Percentiles rank a stretch among this genome's conserved stretches.
Evolutionary conservation across 345 rosid genomes (phyloP).

Genomic region (Citrus sp.): DNA sequence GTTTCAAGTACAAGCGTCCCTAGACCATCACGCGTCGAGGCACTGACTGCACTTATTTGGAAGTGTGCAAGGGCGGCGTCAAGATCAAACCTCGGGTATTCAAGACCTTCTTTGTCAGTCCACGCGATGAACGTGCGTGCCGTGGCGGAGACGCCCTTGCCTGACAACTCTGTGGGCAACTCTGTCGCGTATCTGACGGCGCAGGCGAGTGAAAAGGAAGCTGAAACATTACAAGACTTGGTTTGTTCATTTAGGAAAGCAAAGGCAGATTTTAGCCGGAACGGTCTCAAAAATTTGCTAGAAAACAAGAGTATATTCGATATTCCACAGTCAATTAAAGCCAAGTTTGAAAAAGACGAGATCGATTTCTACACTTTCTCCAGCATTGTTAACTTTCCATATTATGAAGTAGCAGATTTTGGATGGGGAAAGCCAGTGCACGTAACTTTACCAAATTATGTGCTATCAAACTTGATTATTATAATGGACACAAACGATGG

Average conservation of each 20-base stretch:
- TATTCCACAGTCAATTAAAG: slow-evolving; percentile 12
- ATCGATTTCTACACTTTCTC: slow-evolving; percentile 23
- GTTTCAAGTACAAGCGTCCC: slow-evolving; percentile 8
- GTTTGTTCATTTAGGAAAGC: slow-evolving; percentile 17
- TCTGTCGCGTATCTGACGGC: slow-evolving; percentile 16
- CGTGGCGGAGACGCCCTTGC: neutral
- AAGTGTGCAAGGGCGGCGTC: slow-evolving; percentile 16
- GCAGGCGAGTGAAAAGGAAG: slow-evolving; percentile 19
- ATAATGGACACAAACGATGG: slow-evolving; percentile 15
- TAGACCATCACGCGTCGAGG: slow-evolving; percentile 34
- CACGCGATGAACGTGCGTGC: slow-evolving; percentile 7
- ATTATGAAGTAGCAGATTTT: slow-evolving; percentile 28
- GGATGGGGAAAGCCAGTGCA: slow-evolving; percentile 41
- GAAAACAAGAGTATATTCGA: slow-evolving; percentile 5
- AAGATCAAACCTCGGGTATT: neutral
- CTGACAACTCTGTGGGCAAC: slow-evolving; percentile 7
- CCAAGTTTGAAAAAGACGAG: slow-evolving; percentile 11
- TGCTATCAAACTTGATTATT: neutral
- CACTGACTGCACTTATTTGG: slow-evolving; percentile 24
- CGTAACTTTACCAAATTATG: slow-evolving; percentile 14
- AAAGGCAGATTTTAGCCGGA: slow-evolving; percentile 20
- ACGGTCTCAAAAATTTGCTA: neutral
- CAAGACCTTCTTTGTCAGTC: neutral
- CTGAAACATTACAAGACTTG: slow-evolving; percentile 21
- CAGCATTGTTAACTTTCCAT: slow-evolving; percentile 9